phyloP scores from a whole-genome alignment of 768 basidiomycete species.

The Guyanaporus albipodus region DNA sequence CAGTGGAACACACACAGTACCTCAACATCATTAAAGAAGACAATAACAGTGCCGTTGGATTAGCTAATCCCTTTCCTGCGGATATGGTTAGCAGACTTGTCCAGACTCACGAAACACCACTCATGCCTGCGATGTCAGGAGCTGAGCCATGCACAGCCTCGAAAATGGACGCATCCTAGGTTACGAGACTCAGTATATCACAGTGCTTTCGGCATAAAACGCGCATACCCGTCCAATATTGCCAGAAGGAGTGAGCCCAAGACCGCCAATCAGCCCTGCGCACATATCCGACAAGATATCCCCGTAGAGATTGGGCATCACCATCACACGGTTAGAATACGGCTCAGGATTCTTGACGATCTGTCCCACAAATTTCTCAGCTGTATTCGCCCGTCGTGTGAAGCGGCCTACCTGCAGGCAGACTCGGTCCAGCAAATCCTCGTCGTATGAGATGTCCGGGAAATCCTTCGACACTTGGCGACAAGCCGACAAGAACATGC shows the following conservation, averaged over 20 bases:
- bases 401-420: slow-evolving; percentile 71
- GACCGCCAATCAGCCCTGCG: slow-evolving; percentile 95
- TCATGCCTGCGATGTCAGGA: slow-evolving; percentile 92
- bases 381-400: background rate
- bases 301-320: slow-evolving; percentile 98
- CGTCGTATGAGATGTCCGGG: slow-evolving; percentile 91
- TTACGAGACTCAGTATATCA: slow-evolving; percentile 16
- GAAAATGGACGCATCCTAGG: slow-evolving; percentile 94
- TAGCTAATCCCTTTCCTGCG: slow-evolving; percentile 85
- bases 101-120: background rate
- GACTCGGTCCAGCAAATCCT: slow-evolving; percentile 94
- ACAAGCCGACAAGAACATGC: slow-evolving; percentile 98
- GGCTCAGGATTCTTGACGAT: slow-evolving; percentile 92
- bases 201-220: slow-evolving; percentile 1
- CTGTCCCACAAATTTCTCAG: slow-evolving; percentile 34
- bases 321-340: slow-evolving; percentile 96
- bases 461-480: slow-evolving; percentile 94
- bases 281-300: slow-evolving; percentile 98
- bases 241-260: slow-evolving; percentile 95
- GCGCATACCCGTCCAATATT: slow-evolving; percentile 86
- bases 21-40: slow-evolving; percentile 98
- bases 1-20: slow-evolving; percentile 36
- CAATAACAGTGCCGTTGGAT: slow-evolving; percentile 97
- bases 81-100: slow-evolving; percentile 2
- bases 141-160: slow-evolving; percentile 99